A percentile compares a stretch with the other conserved stretches of the same genome.
These are phyloP conservation scores for Fusarium scirpi DNA, from an alignment of 2,329 filamentous ascomycete species.

Conservation along the genomic window DNA sequence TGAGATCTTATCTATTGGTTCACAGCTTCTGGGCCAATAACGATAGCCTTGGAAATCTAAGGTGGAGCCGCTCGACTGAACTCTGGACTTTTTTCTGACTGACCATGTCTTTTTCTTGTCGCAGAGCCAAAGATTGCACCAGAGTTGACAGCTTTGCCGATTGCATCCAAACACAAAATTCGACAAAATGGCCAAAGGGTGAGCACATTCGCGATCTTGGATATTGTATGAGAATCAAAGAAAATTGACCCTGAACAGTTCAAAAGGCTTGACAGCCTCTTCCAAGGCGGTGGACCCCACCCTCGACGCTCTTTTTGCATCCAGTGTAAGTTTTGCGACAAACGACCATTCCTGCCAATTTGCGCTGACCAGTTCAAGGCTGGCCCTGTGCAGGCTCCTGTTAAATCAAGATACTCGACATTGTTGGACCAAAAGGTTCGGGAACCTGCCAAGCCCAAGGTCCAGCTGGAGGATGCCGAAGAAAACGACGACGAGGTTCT, in stretches of 20 bases:
- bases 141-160: slow-evolving; percentile 17
- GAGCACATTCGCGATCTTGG: not conserved
- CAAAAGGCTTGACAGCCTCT: slow-evolving; percentile 57
- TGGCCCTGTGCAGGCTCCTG: slow-evolving; percentile 62
- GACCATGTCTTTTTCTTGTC: slow-evolving; percentile 40
- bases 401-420: slow-evolving; percentile 60
- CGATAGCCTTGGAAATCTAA: slow-evolving; percentile 15
- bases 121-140: slow-evolving; percentile 31
- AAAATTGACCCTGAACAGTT: slow-evolving; percentile 49
- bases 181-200: slow-evolving; percentile 46
- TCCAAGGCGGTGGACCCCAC: slow-evolving; percentile 74
- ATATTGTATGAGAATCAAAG: slow-evolving; percentile 6
- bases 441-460: slow-evolving; percentile 42
- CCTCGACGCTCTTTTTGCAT: slow-evolving; percentile 76
- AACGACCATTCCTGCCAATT: slow-evolving; percentile 7
- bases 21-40: slow-evolving; percentile 13
- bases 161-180: slow-evolving; percentile 8
- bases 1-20: slow-evolving; percentile 29
- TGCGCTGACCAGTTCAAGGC: slow-evolving; percentile 53
- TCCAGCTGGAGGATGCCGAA: slow-evolving; percentile 49
- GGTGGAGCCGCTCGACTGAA: slow-evolving; percentile 31
- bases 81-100: slow-evolving; percentile 44
- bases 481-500: slow-evolving; percentile 52
- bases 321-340: slow-evolving; percentile 70
- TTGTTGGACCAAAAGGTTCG: slow-evolving; percentile 52